Evolutionary conservation across 352 stramenopile species (phyloP).

Genomic region (Phytophthora pini): DNA sequence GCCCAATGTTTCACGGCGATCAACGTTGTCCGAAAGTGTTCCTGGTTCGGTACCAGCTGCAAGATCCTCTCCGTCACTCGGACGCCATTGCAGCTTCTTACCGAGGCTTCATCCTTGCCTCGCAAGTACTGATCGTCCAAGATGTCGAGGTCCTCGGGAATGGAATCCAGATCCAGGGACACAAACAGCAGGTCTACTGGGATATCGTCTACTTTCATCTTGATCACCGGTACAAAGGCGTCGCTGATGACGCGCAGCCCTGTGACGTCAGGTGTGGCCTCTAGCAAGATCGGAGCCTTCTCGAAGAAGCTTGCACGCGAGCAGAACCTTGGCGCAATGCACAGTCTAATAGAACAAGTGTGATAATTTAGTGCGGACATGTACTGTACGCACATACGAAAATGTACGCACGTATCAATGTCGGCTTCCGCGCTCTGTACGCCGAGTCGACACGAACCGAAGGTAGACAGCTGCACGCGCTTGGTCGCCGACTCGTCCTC

Average conservation of each 20-base stretch:
- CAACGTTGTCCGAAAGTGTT: conserved; percentile 91
- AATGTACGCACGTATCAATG: conserved; percentile 75
- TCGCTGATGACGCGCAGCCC: conserved; percentile 85
- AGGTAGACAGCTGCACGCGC: conserved; percentile 83
- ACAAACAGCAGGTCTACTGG: conserved; percentile 96
- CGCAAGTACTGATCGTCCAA: conserved; percentile 81
- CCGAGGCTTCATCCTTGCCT: conserved; percentile 92
- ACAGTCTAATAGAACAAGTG: conserved; percentile 55
- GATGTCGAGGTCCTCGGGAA: conserved; percentile 76
- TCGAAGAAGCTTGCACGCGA: conserved; percentile 90
- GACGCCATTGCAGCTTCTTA: conserved; percentile 95
- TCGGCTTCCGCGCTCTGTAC: conserved; percentile 88
- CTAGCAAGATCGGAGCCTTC: conserved; percentile 79
- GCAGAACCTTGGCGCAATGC: conserved; percentile 83
- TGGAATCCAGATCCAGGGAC: conserved; percentile 62
- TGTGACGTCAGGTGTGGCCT: conserved; percentile 72
- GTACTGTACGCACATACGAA: neutral
- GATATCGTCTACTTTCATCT: conserved; percentile 93
- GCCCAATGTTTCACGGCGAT: conserved; percentile 93
- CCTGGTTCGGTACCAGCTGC: conserved; percentile 86
- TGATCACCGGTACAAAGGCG: conserved; percentile 94
- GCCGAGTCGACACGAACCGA: conserved; percentile 91
- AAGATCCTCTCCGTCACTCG: conserved; percentile 96
- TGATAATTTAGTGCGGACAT: no score
- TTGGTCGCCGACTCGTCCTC: conserved; percentile 50